phyloP scores from a whole-genome alignment of 768 basidiomycete species.

The Amanita rimosa region DNA sequence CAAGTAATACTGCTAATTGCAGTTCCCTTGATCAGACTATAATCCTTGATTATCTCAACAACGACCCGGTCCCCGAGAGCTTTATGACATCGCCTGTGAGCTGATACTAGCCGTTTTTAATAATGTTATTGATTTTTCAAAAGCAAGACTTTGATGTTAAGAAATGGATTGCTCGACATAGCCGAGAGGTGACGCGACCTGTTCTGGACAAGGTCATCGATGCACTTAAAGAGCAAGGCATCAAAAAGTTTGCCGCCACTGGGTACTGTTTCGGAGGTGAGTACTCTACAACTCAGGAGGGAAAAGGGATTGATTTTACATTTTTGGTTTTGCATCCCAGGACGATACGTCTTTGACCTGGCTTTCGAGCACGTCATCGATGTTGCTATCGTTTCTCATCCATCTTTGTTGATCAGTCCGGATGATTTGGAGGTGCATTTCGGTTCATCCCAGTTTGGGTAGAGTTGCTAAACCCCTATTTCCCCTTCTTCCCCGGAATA shows the following conservation, averaged over 20 bases:
- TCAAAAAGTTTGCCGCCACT: slow-evolving; percentile 44
- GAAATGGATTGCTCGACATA: slow-evolving; percentile 35
- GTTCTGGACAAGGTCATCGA: slow-evolving; percentile 42
- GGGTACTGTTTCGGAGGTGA: slow-evolving; percentile 65
- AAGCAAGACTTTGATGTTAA: slow-evolving; percentile 24
- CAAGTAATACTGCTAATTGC: not conserved
- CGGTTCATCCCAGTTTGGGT: not conserved
- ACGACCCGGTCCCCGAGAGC: slow-evolving; percentile 26
- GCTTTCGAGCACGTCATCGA: slow-evolving; percentile 42
- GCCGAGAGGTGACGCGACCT: slow-evolving; percentile 28
- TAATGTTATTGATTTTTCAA: not conserved
- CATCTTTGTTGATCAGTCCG: slow-evolving; percentile 48
- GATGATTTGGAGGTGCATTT: slow-evolving; percentile 46
- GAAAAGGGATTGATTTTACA: not conserved
- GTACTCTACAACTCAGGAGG: slow-evolving; percentile 8
- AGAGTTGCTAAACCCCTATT: not conserved
- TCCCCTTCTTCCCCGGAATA: slow-evolving; percentile 10
- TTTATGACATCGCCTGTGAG: slow-evolving; percentile 18
- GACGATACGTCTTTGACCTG: slow-evolving; percentile 49
- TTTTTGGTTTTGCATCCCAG: slow-evolving; percentile 17
- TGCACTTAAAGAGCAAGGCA: slow-evolving; percentile 46
- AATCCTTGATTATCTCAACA: slow-evolving; percentile 29
- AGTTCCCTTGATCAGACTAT: slow-evolving; percentile 16
- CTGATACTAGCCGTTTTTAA: not conserved
- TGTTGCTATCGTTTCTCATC: slow-evolving; percentile 43